Percentiles rank a stretch among this genome's conserved stretches.
Conservation (phyloP, 2,329 filamentous ascomycete genomes). For the Juglanconis sp. region DNA sequence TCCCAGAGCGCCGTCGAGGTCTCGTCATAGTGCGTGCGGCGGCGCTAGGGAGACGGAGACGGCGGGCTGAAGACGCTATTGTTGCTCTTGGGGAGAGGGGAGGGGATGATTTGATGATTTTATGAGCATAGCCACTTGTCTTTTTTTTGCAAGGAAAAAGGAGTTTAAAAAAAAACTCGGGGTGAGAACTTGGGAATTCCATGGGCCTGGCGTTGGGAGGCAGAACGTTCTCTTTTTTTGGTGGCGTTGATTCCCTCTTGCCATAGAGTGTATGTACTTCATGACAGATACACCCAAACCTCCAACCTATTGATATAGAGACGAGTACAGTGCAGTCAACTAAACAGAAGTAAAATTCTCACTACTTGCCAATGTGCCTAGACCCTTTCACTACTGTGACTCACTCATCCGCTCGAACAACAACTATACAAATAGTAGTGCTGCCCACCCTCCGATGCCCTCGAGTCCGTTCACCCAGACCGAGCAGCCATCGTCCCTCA, state of each 20-base stretch:
- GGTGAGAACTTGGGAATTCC: not conserved
- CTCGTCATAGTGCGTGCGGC: conserved; percentile 7
- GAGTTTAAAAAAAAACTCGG: not conserved
- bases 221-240: not conserved
- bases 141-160: not conserved
- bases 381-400: not conserved
- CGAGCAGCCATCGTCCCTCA: not conserved
- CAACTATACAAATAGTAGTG: not conserved
- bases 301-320: conserved; percentile 1
- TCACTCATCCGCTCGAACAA: not conserved
- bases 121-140: conserved; percentile 14
- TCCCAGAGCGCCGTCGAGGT: conserved; percentile 13
- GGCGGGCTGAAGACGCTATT: not conserved
- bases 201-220: conserved; percentile 15
- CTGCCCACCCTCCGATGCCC: no score
- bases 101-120: conserved; percentile 13
- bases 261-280: not conserved
- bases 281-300: no score
- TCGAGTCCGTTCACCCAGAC: not conserved
- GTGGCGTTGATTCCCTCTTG: conserved; percentile 13
- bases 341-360: conserved; percentile 9
- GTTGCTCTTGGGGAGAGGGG: not conserved
- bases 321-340: conserved; percentile 4
- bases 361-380: conserved; percentile 10
- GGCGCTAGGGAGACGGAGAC: not conserved